A percentile compares a stretch with the other conserved stretches of the same genome.
Evolutionary conservation across 2,329 filamentous ascomycete species (phyloP).

Genomic region (Colletotrichum echinochloae): DNA sequence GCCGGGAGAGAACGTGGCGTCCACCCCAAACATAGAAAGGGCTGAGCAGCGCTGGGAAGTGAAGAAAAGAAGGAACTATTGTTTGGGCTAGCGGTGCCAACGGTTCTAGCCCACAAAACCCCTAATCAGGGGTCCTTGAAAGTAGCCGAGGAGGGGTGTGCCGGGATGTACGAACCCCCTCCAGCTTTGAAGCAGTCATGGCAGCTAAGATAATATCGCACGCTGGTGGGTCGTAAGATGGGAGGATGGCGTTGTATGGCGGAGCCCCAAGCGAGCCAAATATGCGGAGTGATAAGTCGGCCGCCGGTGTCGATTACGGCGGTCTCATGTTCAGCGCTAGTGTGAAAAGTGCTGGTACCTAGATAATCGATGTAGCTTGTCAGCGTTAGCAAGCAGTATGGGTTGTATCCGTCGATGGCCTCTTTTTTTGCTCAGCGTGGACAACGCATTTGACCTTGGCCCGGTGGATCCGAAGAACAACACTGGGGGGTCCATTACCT

Average conservation of each 20-base stretch:
- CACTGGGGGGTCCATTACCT: not conserved
- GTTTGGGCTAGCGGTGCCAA: not conserved
- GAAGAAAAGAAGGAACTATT: not conserved
- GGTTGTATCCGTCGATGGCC: not conserved
- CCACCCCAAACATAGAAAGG: not conserved
- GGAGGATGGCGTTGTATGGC: not conserved
- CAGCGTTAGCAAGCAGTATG: not conserved
- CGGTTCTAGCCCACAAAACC: not conserved
- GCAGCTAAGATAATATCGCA: not conserved
- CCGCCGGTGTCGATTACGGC: not conserved
- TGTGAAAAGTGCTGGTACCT: not conserved
- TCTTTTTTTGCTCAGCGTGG: not conserved
- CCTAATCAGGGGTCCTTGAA: not conserved
- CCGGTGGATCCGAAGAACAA: not conserved
- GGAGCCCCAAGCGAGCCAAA: not conserved
- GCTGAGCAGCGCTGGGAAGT: not conserved
- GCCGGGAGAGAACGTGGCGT: not conserved
- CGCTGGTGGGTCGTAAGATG: not conserved
- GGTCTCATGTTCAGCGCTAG: conserved; percentile 16
- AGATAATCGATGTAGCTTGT: not conserved
- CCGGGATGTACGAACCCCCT: not conserved
- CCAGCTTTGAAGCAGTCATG: not conserved
- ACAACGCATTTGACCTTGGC: not conserved
- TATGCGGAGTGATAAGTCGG: not conserved
- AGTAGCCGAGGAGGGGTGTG: not conserved